phyloP scores from a whole-genome alignment of 306 rosid genomes.

The Ammopiptanthus mongolicus region DNA sequence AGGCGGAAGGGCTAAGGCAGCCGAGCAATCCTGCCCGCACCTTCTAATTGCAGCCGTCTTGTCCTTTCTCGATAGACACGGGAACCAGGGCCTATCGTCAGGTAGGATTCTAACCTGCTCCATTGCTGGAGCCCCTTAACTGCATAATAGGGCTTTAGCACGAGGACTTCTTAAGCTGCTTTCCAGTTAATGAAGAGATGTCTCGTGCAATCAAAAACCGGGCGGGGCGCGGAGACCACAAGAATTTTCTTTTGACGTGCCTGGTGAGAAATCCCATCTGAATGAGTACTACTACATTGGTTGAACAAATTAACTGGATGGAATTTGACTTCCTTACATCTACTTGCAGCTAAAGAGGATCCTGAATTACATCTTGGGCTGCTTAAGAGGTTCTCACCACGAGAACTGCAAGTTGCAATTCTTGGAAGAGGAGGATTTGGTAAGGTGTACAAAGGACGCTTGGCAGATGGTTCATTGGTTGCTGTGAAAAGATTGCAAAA shows the following conservation, averaged over 20 bases:
- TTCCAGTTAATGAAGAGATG: too few species aligned
- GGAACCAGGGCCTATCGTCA: too few species aligned
- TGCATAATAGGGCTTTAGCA: too few species aligned
- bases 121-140: too few species aligned
- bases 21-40: too few species aligned
- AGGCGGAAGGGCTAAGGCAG: too few species aligned
- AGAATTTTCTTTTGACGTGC: conserved; percentile 74
- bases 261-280: conserved; percentile 38
- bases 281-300: neutral
- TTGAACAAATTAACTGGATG: neutral
- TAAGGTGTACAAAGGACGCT: conserved; percentile 74
- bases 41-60: too few species aligned
- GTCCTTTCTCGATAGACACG: too few species aligned
- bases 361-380: conserved; percentile 83
- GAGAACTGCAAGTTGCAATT: conserved; percentile 76
- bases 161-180: too few species aligned
- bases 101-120: too few species aligned
- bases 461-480: conserved; percentile 70
- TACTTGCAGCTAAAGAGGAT: conserved; percentile 76
- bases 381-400: conserved; percentile 70
- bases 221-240: conserved; percentile 77
- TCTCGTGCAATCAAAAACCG: too few species aligned
- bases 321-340: neutral
- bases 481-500: conserved; percentile 79
- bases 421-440: conserved; percentile 82